phyloP scores from a whole-genome alignment of 768 basidiomycete genomes.

The Melanogaster broomeanus region DNA sequence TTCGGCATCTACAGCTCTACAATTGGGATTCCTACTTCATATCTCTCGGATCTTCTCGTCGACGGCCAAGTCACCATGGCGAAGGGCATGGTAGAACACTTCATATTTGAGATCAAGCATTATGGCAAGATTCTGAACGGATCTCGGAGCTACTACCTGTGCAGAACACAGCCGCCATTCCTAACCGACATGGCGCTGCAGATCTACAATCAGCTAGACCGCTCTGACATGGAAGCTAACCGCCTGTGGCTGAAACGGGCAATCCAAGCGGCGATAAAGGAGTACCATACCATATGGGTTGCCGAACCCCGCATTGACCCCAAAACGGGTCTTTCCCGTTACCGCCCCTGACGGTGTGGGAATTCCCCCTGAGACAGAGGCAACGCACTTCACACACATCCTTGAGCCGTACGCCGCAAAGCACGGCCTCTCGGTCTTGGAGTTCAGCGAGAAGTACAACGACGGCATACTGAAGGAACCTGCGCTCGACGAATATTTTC shows the following conservation, averaged over 20 bases:
- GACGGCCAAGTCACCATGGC: slow-evolving; percentile 95
- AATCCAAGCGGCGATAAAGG: slow-evolving; percentile 97
- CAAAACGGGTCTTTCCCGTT: slow-evolving; percentile 92
- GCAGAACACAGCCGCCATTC: slow-evolving; percentile 97
- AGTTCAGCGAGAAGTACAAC: slow-evolving; percentile 97
- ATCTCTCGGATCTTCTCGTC: slow-evolving; percentile 87
- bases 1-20: slow-evolving; percentile 59
- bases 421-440: slow-evolving; percentile 89
- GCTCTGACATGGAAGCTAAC: slow-evolving; percentile 74
- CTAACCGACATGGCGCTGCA: slow-evolving; percentile 98
- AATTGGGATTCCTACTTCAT: slow-evolving; percentile 98
- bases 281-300: slow-evolving; percentile 98
- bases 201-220: slow-evolving; percentile 95
- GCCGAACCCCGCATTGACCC: slow-evolving; percentile 93
- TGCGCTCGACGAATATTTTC: slow-evolving; percentile 92
- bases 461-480: slow-evolving; percentile 82
- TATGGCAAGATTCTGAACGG: slow-evolving; percentile 98
- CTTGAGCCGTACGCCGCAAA: slow-evolving; percentile 93
- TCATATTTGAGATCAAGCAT: slow-evolving; percentile 98
- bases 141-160: slow-evolving; percentile 92
- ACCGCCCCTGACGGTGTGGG: slow-evolving; percentile 91
- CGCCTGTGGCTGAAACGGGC: slow-evolving; percentile 92
- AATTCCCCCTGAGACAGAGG: slow-evolving; percentile 98
- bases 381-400: slow-evolving; percentile 96
- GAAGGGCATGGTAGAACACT: slow-evolving; percentile 98